Percentiles rank a stretch among this genome's conserved stretches.
These are phyloP conservation scores for Akanthomyces muscarius DNA, from an alignment of 2,329 filamentous ascomycete species.

Conservation along the genomic window DNA sequence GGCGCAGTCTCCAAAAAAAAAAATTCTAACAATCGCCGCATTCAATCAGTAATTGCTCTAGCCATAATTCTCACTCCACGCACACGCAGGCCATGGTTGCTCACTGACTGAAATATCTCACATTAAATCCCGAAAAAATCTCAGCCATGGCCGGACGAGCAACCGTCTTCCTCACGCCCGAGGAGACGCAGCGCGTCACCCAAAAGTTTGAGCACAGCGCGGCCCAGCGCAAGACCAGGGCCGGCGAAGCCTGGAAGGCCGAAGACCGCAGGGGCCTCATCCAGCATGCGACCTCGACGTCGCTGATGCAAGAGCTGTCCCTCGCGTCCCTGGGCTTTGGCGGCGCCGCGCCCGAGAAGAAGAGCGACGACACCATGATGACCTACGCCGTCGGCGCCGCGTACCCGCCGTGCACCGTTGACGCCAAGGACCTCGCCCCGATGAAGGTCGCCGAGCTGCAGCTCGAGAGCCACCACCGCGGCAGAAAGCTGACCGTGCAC, in stretches of 20 bases:
- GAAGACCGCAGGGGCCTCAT: conserved; percentile 22
- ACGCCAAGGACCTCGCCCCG: conserved; percentile 22
- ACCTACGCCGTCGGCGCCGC: conserved; percentile 27
- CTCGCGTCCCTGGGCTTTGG: conserved; percentile 21
- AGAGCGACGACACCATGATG: conserved; percentile 24
- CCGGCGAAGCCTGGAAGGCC: conserved; percentile 21
- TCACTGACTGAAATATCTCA: neutral
- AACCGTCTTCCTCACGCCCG: conserved; percentile 31
- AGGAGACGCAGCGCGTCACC: conserved; percentile 29
- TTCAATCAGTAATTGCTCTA: neutral
- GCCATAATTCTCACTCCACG: neutral
- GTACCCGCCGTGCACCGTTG: conserved; percentile 26
- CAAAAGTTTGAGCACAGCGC: conserved; percentile 22
- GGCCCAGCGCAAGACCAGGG: conserved; percentile 23
- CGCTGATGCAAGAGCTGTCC: conserved; percentile 32
- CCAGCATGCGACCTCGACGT: conserved; percentile 26
- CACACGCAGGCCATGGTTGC: neutral
- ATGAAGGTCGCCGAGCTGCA: conserved; percentile 26
- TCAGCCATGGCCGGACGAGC: conserved; percentile 24
- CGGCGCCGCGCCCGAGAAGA: conserved; percentile 16
- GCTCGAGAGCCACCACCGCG: conserved; percentile 31
- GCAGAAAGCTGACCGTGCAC: conserved; percentile 24
- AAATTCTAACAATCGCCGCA: neutral
- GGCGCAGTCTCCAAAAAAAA: conserved; percentile 13
- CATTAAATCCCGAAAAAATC: neutral